A percentile compares a stretch with the other conserved stretches of the same genome.
These are phyloP conservation scores for Endothia cerciana DNA, from an alignment of 2,329 filamentous ascomycete genomes.

Conservation along the genomic window DNA sequence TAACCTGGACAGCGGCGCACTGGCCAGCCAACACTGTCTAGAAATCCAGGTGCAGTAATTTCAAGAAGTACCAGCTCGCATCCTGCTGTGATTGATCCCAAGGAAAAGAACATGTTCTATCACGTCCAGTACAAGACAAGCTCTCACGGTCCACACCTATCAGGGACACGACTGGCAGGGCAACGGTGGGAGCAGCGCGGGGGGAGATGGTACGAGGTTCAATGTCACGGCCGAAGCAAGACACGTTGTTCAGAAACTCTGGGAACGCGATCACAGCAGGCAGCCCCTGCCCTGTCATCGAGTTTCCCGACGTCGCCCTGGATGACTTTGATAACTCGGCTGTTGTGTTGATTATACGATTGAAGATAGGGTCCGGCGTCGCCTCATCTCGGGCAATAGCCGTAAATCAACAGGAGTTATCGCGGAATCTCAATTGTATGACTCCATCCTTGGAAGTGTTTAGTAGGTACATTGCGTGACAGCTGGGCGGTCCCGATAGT, in stretches of 20 bases:
- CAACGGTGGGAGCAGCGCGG: conserved; percentile 8
- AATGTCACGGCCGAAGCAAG: conserved; percentile 15
- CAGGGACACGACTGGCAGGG: background rate
- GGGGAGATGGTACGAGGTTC: background rate
- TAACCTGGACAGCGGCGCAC: too few species aligned
- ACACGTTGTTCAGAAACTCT: conserved; percentile 20
- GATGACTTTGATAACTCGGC: conserved; percentile 12
- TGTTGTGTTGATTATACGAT: conserved; percentile 19
- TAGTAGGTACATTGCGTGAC: too few species aligned
- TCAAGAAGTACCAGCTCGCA: background rate
- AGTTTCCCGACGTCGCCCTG: background rate
- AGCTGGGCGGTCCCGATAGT: too few species aligned
- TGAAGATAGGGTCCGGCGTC: conserved; percentile 21
- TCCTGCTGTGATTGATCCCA: background rate
- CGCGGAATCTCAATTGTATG: too few species aligned
- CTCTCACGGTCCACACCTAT: background rate
- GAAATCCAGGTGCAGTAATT: too few species aligned
- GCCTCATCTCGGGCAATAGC: conserved; percentile 20
- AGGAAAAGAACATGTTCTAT: background rate
- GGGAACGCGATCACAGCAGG: conserved; percentile 19
- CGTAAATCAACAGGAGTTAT: conserved; percentile 15
- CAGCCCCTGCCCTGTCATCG: conserved; percentile 12
- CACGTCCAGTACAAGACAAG: background rate
- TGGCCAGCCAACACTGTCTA: too few species aligned
- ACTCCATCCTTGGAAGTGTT: too few species aligned